Evolutionary conservation across 345 rosid genomes (phyloP), one percentile per base, ranked within the genome.

Genomic region (Xanthoceras sorbifolium): DNA sequence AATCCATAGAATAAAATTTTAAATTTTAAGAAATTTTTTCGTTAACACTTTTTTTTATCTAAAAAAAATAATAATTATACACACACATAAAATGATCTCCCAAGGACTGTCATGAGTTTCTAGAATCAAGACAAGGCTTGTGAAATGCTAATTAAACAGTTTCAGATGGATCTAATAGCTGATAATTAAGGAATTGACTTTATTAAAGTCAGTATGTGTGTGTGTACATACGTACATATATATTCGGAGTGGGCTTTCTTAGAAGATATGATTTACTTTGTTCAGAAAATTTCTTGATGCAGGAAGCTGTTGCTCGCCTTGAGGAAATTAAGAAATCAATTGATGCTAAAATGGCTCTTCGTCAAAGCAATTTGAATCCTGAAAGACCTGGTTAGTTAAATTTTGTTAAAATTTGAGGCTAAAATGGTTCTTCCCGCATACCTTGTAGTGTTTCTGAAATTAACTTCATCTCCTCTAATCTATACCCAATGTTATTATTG

Each of bases 271-370:
- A 42, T 40, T 40, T 44, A 22, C 14, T 48, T 32, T 29, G 17
- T 22, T 34, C 34, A 54, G 5, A 34, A n/a, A 11, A 73, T 55
- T 18, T 46, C 61, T 40, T 82, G 34, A 79, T 77, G 22, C 84
- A 94, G 99, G 99, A 94, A 89, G 92, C 91, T 70, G 86, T 78
- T 81, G 95, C 94, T 80, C 98, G 97, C 44, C 90, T 88, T 50
- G 98, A 92, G 75, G 99, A 97, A 83, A 85, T 91, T 38, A 94
- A 87, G 90, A 94, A 91, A 82, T 87, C 91, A 6, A 76, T 89
- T 20, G 98, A 94, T 80, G 90, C 92, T 18, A 97, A 94, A 82
- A 48, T 87, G 85, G 81, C 90, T 78, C 99, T 97, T 86, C 99
- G 99, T 77, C 97, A 88, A 54, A 89, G 81, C 78, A 97, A 97